These are phyloP conservation scores for Myxozyma neglecta DNA, from an alignment of 805 yeast species.

Conservation along the genomic window DNA sequence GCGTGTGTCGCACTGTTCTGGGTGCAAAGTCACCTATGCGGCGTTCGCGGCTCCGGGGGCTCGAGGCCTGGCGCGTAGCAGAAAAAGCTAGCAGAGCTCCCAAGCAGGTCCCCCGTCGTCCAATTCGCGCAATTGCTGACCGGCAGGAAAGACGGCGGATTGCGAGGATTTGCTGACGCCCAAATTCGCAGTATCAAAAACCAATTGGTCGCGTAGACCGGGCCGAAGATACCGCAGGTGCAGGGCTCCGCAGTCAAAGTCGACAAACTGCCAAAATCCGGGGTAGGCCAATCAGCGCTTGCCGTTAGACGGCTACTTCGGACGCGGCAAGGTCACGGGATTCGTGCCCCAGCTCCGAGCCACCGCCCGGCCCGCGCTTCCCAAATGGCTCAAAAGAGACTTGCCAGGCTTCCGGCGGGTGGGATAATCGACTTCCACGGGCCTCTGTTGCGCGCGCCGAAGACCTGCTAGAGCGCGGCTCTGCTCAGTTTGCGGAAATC, in stretches of 20 bases:
- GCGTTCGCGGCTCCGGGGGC: background rate
- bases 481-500: no score
- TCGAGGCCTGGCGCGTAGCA: background rate
- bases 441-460: no score
- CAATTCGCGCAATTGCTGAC: background rate
- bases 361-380: conserved; percentile 4
- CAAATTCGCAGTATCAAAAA: background rate
- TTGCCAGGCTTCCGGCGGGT: background rate
- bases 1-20: background rate
- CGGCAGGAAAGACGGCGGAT: background rate
- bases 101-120: background rate
- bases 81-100: background rate
- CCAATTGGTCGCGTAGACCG: no score
- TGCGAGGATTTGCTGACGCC: background rate
- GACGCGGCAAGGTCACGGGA: conserved; percentile 6
- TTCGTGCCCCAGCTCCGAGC: background rate
- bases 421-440: background rate
- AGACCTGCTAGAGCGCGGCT: no score
- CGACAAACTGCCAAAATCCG: background rate
- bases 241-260: no score
- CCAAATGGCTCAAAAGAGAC: background rate
- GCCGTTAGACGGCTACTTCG: background rate
- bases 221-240: no score
- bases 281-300: conserved; percentile 9
- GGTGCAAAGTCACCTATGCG: background rate